Percentiles rank a stretch among this genome's conserved stretches.
Conservation (phyloP, 805 yeast genomes). For the Saturnispora halmiae region DNA sequence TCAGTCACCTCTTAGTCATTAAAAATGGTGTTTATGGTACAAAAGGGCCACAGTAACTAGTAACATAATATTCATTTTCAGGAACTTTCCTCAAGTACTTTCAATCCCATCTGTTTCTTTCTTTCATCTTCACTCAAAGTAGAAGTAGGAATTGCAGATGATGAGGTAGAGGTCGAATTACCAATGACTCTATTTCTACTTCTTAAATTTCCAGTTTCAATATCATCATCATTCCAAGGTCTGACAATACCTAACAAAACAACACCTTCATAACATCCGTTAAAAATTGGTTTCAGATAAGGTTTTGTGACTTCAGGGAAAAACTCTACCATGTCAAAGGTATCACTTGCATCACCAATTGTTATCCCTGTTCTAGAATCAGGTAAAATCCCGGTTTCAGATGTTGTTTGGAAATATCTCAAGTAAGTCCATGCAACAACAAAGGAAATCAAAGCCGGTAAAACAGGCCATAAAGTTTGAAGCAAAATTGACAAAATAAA, state of each 20-base stretch:
- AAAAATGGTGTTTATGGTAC: too few species aligned
- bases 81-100: conserved; percentile 53
- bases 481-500: conserved; percentile 30
- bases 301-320: conserved; percentile 63
- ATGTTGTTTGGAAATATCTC: conserved; percentile 60
- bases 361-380: conserved; percentile 29
- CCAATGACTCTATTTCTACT: conserved; percentile 50
- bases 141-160: conserved; percentile 12
- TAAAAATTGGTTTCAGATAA: conserved; percentile 42
- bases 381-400: conserved; percentile 24
- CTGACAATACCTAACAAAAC: conserved; percentile 40
- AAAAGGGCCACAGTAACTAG: too few species aligned
- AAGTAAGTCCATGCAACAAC: conserved; percentile 66
- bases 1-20: too few species aligned
- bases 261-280: conserved; percentile 32
- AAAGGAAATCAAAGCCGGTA: conserved; percentile 53
- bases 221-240: conserved; percentile 58
- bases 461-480: conserved; percentile 37
- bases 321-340: conserved; percentile 73
- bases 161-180: background rate
- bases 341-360: conserved; percentile 83
- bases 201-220: conserved; percentile 66
- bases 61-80: too few species aligned
- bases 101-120: conserved; percentile 68
- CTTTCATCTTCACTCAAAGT: conserved; percentile 53